These are phyloP conservation scores for Rhodotorula kratochvilovae DNA, from an alignment of 768 basidiomycete species.

Conservation along the genomic window DNA sequence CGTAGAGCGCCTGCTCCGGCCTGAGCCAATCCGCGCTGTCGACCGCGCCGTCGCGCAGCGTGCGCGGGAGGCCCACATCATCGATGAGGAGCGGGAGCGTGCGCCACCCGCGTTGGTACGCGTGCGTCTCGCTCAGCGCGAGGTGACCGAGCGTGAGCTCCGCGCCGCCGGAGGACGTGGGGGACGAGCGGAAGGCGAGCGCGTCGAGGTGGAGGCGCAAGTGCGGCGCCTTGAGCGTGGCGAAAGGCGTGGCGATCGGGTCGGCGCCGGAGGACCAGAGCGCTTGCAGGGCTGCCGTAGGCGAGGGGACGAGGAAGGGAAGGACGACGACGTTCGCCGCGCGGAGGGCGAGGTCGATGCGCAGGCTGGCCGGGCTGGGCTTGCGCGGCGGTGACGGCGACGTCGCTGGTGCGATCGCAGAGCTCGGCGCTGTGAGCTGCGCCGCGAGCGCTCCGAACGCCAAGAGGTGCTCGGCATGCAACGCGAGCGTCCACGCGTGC, in stretches of 20 bases:
- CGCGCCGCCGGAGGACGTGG: background rate
- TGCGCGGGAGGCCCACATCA: background rate
- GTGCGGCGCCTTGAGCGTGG: slow-evolving; percentile 5
- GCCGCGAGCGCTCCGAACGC: background rate
- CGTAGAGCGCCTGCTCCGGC: background rate
- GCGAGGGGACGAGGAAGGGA: slow-evolving; percentile 25
- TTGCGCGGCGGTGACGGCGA: slow-evolving; percentile 31
- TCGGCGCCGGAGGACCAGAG: background rate
- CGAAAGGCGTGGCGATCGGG: background rate
- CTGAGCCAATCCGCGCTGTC: background rate
- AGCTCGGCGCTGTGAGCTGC: background rate
- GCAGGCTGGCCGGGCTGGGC: slow-evolving; percentile 35
- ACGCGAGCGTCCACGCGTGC: background rate
- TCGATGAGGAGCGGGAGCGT: slow-evolving; percentile 5
- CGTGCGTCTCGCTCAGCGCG: background rate
- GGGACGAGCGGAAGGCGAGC: background rate
- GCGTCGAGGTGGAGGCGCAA: slow-evolving; percentile 17
- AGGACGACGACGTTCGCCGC: slow-evolving; percentile 40
- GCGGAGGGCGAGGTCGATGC: slow-evolving; percentile 58
- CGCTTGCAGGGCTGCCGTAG: background rate
- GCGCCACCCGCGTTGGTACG: background rate
- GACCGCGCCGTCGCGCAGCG: too few species aligned
- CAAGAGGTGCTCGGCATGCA: background rate
- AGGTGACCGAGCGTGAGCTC: background rate
- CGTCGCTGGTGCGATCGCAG: slow-evolving; percentile 21